Evolutionary conservation across 441 rosid species (phyloP).

Genomic region (Manihot esculenta): DNA sequence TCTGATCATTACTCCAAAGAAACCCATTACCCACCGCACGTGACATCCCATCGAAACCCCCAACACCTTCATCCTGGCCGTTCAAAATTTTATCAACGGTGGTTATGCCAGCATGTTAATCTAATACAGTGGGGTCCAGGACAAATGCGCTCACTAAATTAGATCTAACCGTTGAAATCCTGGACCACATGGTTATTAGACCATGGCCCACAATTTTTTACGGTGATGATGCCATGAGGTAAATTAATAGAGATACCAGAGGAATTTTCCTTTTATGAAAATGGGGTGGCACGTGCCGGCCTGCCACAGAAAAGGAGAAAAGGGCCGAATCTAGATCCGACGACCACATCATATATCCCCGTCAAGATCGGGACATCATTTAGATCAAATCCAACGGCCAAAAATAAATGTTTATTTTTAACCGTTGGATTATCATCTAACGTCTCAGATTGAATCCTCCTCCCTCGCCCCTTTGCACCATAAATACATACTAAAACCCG

Average conservation of each 20-base stretch:
- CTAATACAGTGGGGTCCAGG: not conserved
- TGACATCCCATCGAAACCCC: not conserved
- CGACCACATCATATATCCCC: slow-evolving; percentile 46
- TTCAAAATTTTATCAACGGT: not conserved
- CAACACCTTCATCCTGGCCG: not conserved
- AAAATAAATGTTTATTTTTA: not conserved
- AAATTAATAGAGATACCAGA: not conserved
- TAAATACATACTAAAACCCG: slow-evolving; percentile 38
- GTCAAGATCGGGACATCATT: slow-evolving; percentile 40
- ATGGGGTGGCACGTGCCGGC: slow-evolving; percentile 62
- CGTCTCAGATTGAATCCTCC: slow-evolving; percentile 45
- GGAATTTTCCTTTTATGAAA: not conserved
- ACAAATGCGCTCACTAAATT: not conserved
- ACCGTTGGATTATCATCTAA: slow-evolving; percentile 44
- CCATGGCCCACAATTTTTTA: not conserved
- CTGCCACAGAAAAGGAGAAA: slow-evolving; percentile 45
- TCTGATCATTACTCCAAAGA: slow-evolving; percentile 10
- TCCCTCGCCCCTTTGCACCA: slow-evolving; percentile 27
- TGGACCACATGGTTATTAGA: slow-evolving; percentile 5
- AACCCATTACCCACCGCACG: slow-evolving; percentile 14
- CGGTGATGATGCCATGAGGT: not conserved
- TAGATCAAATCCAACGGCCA: slow-evolving; percentile 58
- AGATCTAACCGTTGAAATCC: not conserved
- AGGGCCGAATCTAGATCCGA: slow-evolving; percentile 43
- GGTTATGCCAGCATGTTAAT: not conserved